Conservation (phyloP, 208 protist genomes). For the Trypanosoma rangeli region DNA sequence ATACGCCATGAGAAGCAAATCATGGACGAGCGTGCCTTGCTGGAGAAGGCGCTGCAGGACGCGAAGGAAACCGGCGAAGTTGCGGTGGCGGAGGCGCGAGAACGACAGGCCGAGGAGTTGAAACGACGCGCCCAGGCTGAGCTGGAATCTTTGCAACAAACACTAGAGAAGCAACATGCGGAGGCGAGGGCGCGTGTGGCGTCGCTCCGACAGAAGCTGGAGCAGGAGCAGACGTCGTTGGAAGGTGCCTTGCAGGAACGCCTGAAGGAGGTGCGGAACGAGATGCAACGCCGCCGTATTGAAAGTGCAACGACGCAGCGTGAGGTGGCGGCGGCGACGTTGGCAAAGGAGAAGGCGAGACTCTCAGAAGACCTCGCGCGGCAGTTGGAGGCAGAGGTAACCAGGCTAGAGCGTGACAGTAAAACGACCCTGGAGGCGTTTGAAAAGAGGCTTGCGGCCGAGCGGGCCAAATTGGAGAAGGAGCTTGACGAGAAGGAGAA, state of each 20-base stretch:
- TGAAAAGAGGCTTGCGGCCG: conserved; percentile 14
- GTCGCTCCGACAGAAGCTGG: conserved; percentile 11
- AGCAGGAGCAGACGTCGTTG: conserved; percentile 16
- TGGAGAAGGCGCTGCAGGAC: conserved; percentile 23
- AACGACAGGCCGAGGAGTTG: conserved; percentile 19
- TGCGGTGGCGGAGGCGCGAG: conserved; percentile 26
- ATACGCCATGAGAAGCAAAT: conserved; percentile 40
- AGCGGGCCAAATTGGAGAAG: conserved; percentile 3
- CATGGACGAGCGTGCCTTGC: conserved; percentile 20
- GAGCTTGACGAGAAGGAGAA: background rate
- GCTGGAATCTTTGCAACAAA: conserved; percentile 1
- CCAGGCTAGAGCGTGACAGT: conserved; percentile 7
- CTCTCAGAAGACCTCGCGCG: conserved; percentile 5
- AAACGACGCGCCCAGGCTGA: conserved; percentile 24
- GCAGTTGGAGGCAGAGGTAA: conserved; percentile 6
- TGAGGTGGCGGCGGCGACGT: conserved; percentile 3
- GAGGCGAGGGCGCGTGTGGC: conserved; percentile 16
- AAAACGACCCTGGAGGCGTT: conserved; percentile 12
- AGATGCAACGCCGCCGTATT: conserved; percentile 34
- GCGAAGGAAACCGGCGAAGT: conserved; percentile 30
- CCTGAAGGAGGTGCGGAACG: conserved; percentile 28
- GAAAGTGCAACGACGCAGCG: conserved; percentile 11
- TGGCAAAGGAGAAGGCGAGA: conserved; percentile 18
- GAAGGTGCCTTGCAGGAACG: conserved; percentile 1
- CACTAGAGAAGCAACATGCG: conserved; percentile 19